Base-by-base conservation (phyloP, 139 green algal species). In the Auxenochlorella protothecoides region DNA sequence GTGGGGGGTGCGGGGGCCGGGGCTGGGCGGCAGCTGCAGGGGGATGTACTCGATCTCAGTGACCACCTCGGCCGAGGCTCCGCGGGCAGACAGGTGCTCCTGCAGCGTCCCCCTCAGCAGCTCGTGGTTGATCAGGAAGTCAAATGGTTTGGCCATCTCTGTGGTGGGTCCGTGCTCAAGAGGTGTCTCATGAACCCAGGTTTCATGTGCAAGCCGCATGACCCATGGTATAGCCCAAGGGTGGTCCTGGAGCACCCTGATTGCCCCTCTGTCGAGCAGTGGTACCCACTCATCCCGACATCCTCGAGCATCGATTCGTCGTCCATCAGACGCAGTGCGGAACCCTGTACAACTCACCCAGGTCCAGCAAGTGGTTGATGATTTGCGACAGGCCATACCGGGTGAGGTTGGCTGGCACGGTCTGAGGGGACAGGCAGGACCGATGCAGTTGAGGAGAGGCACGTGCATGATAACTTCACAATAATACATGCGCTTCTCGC, bases 301-400 rank as follows among this genome's bases (percentile, higher is more conserved):
- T 44, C 27, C 27, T 44, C 27, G 27, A 44, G 27, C 27, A 44
- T 44, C 27, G 27, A 44, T 44, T 44, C 27, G 27, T 44, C 27
- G 27, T 44, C 27, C 27, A 44, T 44, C 27, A 44, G 27, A 44
- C 27, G 27, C 27, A 44, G 27, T 44, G 27, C 27, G 27, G 27
- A 44, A 44, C 27, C 27, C 27, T 44, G 27, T 44, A 1, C 27
- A 44, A 60, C 86, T 81, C 55, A 94, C 91, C 89, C 7, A 92
- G 75, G 3, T 73, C 86, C 2, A 98, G 84, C 10, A 98, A 74
- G 78, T 93, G 88, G 75, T 98, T 98, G 83, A 98, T 88, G 61
- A 98, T 86, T 78, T 98, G 93, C 2, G 91, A 97, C 8, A 98
- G 81, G 0, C 93, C 94, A 78, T 94, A 93, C 15, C 94, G 90